Evolutionary conservation across 768 basidiomycete species (phyloP).

Genomic region (Lactifluus subvellereus): DNA sequence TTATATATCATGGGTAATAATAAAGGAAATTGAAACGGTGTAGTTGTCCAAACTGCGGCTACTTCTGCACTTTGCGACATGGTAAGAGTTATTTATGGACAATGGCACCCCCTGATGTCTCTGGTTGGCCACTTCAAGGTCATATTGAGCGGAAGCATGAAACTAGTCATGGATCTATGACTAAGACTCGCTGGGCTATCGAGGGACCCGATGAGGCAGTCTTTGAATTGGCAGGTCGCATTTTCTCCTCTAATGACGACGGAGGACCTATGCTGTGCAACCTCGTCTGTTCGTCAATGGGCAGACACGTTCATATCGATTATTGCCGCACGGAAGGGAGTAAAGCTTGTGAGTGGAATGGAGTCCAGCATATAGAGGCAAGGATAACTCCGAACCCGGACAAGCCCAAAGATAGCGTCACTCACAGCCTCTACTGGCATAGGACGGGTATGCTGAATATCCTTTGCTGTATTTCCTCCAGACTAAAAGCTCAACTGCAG

Average conservation of each 20-base stretch:
- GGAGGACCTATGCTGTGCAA: slow-evolving; percentile 63
- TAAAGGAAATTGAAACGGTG: background rate
- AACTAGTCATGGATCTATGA: slow-evolving; percentile 61
- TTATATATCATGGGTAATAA: background rate
- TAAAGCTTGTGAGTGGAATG: slow-evolving; percentile 38
- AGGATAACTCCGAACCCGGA: slow-evolving; percentile 43
- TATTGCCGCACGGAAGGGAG: slow-evolving; percentile 43
- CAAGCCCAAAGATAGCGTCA: slow-evolving; percentile 47
- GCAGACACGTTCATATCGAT: slow-evolving; percentile 54
- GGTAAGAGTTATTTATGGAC: slow-evolving; percentile 32
- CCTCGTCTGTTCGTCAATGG: slow-evolving; percentile 48
- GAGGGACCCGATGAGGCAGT: slow-evolving; percentile 47
- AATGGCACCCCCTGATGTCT: background rate
- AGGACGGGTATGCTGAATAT: slow-evolving; percentile 41
- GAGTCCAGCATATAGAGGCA: slow-evolving; percentile 42
- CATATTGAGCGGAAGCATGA: slow-evolving; percentile 58
- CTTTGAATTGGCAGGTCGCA: slow-evolving; percentile 50
- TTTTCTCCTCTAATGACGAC: slow-evolving; percentile 48
- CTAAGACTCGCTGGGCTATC: slow-evolving; percentile 49
- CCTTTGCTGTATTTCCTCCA: slow-evolving; percentile 8
- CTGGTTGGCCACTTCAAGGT: slow-evolving; percentile 31
- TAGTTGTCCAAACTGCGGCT: slow-evolving; percentile 52
- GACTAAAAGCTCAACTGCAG: slow-evolving; percentile 28
- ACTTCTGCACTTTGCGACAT: slow-evolving; percentile 51
- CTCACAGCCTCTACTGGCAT: slow-evolving; percentile 51